These are phyloP conservation scores for Myriosclerotinia curreyana DNA, from an alignment of 2,329 filamentous ascomycete genomes.

Conservation along the genomic window DNA sequence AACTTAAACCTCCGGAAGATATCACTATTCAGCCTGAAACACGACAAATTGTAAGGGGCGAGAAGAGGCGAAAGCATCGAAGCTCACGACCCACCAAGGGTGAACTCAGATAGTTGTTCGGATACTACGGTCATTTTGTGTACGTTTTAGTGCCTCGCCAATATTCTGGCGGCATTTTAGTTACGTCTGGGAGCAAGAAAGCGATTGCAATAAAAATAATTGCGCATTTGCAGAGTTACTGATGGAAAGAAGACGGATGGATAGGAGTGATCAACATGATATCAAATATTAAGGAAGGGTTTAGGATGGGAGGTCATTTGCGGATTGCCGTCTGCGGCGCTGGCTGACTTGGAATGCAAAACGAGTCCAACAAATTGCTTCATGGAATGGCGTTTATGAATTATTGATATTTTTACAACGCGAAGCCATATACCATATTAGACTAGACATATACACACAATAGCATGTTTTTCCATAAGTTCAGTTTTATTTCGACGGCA, in stretches of 20 bases:
- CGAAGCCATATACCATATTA: not conserved
- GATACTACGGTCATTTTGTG: not conserved
- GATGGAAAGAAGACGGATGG: not conserved
- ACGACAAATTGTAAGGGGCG: conserved; percentile 12
- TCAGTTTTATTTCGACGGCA: not conserved
- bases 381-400: not conserved
- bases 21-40: conserved; percentile 18
- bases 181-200: not conserved
- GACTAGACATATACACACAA: not conserved
- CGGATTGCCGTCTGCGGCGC: not conserved
- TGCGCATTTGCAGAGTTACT: too few species aligned
- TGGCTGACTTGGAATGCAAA: not conserved
- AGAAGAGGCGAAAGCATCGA: conserved; percentile 17
- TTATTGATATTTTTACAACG: not conserved
- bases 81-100: conserved; percentile 11
- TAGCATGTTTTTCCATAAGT: not conserved
- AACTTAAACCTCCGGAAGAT: conserved; percentile 15
- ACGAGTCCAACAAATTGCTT: not conserved
- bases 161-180: not conserved
- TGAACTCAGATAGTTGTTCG: not conserved
- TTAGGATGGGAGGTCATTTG: not conserved
- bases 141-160: too few species aligned
- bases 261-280: conserved; percentile 6
- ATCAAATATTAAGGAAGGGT: not conserved
- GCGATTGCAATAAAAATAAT: not conserved